These are phyloP conservation scores for Pholiota conissans DNA, from an alignment of 768 basidiomycete genomes.

Conservation along the genomic window DNA sequence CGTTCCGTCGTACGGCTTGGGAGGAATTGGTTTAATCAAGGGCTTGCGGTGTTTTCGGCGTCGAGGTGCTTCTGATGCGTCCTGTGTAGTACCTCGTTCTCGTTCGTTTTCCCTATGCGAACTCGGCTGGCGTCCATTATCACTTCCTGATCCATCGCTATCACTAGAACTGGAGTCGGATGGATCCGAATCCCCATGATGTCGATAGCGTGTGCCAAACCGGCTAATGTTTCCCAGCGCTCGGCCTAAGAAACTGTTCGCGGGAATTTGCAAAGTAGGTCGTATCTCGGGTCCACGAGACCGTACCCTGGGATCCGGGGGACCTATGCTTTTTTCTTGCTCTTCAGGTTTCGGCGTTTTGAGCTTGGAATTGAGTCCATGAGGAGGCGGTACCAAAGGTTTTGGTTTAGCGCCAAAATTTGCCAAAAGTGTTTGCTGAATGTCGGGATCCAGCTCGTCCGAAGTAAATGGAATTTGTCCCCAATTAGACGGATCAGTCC, in stretches of 20 bases:
- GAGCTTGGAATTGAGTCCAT: too few species aligned
- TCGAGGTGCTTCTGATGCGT: too few species aligned
- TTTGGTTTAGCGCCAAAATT: too few species aligned
- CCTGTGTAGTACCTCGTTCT: too few species aligned
- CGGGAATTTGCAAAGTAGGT: background rate
- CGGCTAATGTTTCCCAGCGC: background rate
- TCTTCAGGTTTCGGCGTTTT: too few species aligned
- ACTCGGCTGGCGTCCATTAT: too few species aligned
- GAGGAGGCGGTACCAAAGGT: too few species aligned
- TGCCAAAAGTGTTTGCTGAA: conserved; percentile 6
- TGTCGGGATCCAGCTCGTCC: conserved; percentile 15
- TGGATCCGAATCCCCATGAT: background rate
- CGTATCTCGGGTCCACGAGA: too few species aligned
- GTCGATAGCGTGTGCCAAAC: background rate
- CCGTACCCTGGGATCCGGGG: too few species aligned
- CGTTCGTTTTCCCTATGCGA: too few species aligned
- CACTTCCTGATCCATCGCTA: too few species aligned
- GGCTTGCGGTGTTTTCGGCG: background rate
- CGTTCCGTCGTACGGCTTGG: conserved; percentile 19
- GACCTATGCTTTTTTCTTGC: too few species aligned
- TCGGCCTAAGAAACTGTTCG: background rate
- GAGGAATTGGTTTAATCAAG: conserved; percentile 20
- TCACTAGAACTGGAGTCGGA: background rate
- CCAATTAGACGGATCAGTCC: conserved; percentile 24
- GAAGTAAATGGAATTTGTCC: conserved; percentile 14